phyloP scores from a whole-genome alignment of 805 yeast genomes.

The Schwanniomyces occidentalis region DNA sequence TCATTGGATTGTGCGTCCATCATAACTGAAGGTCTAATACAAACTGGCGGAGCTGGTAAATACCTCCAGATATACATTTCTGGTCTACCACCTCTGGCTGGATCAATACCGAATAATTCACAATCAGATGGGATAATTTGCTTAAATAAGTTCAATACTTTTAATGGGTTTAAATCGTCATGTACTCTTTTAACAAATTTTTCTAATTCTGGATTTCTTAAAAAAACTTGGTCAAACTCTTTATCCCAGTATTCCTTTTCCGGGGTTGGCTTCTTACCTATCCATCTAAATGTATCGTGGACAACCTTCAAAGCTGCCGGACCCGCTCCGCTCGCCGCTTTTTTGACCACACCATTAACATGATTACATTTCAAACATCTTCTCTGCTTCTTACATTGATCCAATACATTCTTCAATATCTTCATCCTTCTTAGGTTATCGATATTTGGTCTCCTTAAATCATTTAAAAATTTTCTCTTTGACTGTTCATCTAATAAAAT shows the following conservation, averaged over 20 bases:
- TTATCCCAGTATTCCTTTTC: conserved; percentile 87
- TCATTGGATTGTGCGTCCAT: conserved; percentile 94
- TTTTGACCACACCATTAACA: conserved; percentile 94
- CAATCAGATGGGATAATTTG: conserved; percentile 85
- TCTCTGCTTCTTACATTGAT: conserved; percentile 94
- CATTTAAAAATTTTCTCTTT: conserved; percentile 69
- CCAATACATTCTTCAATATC: conserved; percentile 75
- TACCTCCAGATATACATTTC: conserved; percentile 97
- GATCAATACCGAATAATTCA: conserved; percentile 87
- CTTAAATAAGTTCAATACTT: conserved; percentile 83
- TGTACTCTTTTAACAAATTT: conserved; percentile 81
- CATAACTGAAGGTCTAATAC: conserved; percentile 95
- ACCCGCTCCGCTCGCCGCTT: conserved; percentile 88
- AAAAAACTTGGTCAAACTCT: conserved; percentile 74
- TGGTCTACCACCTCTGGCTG: conserved; percentile 87
- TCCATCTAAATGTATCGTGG: conserved; percentile 94
- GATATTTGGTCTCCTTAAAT: conserved; percentile 80
- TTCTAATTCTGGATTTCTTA: conserved; percentile 83
- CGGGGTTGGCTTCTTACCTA: conserved; percentile 83
- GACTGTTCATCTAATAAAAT: conserved; percentile 71
- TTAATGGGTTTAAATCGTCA: conserved; percentile 93
- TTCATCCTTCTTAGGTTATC: conserved; percentile 94
- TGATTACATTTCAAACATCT: conserved; percentile 86
- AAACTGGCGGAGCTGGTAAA: conserved; percentile 98
- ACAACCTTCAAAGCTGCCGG: conserved; percentile 93